Conservation (phyloP, 805 yeast species). For the Saturnispora mendoncae region DNA sequence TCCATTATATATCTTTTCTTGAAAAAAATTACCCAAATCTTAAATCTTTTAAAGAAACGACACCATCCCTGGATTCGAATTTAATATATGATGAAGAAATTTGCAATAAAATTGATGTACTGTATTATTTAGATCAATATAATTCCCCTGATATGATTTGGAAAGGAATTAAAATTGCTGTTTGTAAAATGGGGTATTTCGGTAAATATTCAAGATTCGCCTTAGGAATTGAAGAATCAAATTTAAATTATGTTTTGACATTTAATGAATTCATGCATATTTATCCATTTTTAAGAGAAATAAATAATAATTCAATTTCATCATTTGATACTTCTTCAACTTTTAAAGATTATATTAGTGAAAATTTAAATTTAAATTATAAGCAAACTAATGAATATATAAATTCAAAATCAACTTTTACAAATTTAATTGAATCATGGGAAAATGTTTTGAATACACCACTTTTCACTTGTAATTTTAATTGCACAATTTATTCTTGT, state of each 20-base stretch:
- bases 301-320: neutral
- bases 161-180: slow-evolving; percentile 7
- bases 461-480: slow-evolving; percentile 4
- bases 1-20: too few species aligned
- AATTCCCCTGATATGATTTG: slow-evolving; percentile 10
- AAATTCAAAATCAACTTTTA: neutral
- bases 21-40: slow-evolving; percentile 8
- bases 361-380: neutral
- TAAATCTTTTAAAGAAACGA: neutral
- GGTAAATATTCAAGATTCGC: slow-evolving; percentile 13
- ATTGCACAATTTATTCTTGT: slow-evolving; percentile 8
- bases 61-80: too few species aligned
- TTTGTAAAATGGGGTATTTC: slow-evolving; percentile 10
- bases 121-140: slow-evolving; percentile 1
- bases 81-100: slow-evolving; percentile 1
- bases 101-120: slow-evolving; percentile 9
- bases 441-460: neutral
- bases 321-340: neutral
- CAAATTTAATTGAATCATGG: neutral
- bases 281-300: slow-evolving; percentile 10
- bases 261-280: slow-evolving; percentile 12
- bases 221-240: slow-evolving; percentile 7
- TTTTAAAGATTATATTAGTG: neutral
- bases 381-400: neutral
- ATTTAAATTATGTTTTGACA: slow-evolving; percentile 7